Base-by-base conservation (phyloP, 1,139 yeast genomes). In the Pichia sp. region DNA sequence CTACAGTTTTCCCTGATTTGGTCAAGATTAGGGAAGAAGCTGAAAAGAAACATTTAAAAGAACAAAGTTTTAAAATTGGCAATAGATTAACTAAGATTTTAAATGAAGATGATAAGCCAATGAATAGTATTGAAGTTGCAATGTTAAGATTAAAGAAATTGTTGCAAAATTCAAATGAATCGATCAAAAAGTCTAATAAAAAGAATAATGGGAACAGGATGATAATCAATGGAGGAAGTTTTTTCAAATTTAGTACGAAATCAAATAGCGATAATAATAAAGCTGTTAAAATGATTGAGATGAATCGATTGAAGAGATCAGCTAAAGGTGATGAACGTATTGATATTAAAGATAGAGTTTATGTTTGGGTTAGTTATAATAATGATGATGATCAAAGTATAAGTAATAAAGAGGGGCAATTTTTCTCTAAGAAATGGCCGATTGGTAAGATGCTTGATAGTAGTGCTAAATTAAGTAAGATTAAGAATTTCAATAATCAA, bases 401-500 rank as follows among this genome's bases (percentile, higher is more conserved):
- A 14, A 61, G 61, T 35, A 57, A 58, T 31, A 52, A 58, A 4
- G 44, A 45, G 3, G 56, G 50, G 17, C 49, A 41, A 17, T 44
- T 34, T 37, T 41, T 41, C 22, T 41, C 45, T 30, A 72, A 74
- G 49, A 65, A 69, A 25, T 81, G 91, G 85, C 80, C 85, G 0
- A 69, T 84, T 7, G 97, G 97, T 0, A 68, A 84, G 48, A 80
- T 81, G 3, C 61, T 86, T 36, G 97, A 89, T 58, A 70, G 72
- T 31, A 69, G 83, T 11, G 77, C 89, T 4, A 72, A 69, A 25
- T 57, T 63, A 28, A 59, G 82, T 43, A 69, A 67, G 38, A 69
- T 84, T 18, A 65, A 66, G 33, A 84, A 84, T 58, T 58, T 63
- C 39, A 82, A 82, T 54, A 79, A 78, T 53, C 58, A 62, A 41